phyloP scores from a whole-genome alignment of 2,329 filamentous ascomycete genomes.

The Xylaria polymorpha region DNA sequence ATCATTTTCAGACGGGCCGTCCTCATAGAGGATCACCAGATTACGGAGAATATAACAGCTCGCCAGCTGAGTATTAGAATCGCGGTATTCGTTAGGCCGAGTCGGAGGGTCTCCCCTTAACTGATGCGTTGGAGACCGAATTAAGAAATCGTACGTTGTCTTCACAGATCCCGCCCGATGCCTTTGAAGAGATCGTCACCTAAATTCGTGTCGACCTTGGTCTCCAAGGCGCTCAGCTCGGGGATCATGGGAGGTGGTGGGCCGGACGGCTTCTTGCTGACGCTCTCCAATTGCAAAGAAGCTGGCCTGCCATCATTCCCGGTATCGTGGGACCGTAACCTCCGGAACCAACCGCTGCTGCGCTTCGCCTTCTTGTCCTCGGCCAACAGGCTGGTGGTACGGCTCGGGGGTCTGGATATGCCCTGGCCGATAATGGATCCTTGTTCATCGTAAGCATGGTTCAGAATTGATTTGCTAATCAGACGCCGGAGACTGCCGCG shows the following conservation, averaged over 20 bases:
- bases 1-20: constrained; percentile 37
- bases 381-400: constrained; percentile 59
- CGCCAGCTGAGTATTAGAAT: constrained; percentile 40
- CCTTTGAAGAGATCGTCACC: constrained; percentile 68
- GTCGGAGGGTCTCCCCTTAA: neutral
- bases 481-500: constrained; percentile 69
- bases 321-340: constrained; percentile 57
- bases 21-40: constrained; percentile 39
- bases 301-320: constrained; percentile 54
- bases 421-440: constrained; percentile 52
- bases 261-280: constrained; percentile 55
- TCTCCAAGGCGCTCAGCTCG: constrained; percentile 65
- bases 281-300: constrained; percentile 57
- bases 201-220: constrained; percentile 59
- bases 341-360: constrained; percentile 69
- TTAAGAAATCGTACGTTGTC: constrained; percentile 27
- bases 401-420: constrained; percentile 61
- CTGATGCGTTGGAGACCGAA: constrained; percentile 1
- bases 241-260: constrained; percentile 72
- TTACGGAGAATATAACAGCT: constrained; percentile 43
- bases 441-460: constrained; percentile 62
- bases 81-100: constrained; percentile 24
- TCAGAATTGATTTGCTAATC: constrained; percentile 67
- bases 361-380: constrained; percentile 67
- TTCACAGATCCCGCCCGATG: constrained; percentile 52